Percentiles rank a stretch among this genome's conserved stretches.
These are phyloP conservation scores for Typha latifolia DNA, from an alignment of 176 grass and related monocot genomes.

Conservation along the genomic window DNA sequence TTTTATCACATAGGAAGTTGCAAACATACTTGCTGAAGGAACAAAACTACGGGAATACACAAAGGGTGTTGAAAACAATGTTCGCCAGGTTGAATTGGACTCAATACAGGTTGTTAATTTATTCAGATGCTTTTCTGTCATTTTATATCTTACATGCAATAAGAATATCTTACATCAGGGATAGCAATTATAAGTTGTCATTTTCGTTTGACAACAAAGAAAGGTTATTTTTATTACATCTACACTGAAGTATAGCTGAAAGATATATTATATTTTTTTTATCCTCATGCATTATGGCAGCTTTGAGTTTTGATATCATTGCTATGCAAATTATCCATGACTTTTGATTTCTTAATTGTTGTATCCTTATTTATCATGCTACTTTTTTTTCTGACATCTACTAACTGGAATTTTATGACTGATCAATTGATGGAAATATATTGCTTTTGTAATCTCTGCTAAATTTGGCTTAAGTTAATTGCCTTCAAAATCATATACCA, in stretches of 20 bases:
- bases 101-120: slow-evolving; percentile 71
- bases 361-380: neutral
- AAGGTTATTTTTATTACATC: neutral
- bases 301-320: slow-evolving; percentile 16
- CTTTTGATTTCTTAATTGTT: slow-evolving; percentile 1
- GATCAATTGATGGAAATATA: too few relatives aligned
- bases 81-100: slow-evolving; percentile 82
- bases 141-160: neutral
- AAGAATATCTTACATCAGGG: neutral
- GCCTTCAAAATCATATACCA: too few relatives aligned
- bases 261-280: neutral
- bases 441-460: too few relatives aligned
- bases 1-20: slow-evolving; percentile 48
- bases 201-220: neutral
- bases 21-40: slow-evolving; percentile 89
- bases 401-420: too few relatives aligned
- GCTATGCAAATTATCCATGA: neutral
- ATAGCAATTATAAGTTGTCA: neutral
- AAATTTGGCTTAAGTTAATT: too few relatives aligned
- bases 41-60: slow-evolving; percentile 91
- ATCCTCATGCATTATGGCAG: neutral
- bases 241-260: neutral
- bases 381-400: neutral
- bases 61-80: slow-evolving; percentile 92
- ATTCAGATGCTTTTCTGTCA: slow-evolving; percentile 6